phyloP scores from a whole-genome alignment of 305 asterid species.

The Solanum hybrid region DNA sequence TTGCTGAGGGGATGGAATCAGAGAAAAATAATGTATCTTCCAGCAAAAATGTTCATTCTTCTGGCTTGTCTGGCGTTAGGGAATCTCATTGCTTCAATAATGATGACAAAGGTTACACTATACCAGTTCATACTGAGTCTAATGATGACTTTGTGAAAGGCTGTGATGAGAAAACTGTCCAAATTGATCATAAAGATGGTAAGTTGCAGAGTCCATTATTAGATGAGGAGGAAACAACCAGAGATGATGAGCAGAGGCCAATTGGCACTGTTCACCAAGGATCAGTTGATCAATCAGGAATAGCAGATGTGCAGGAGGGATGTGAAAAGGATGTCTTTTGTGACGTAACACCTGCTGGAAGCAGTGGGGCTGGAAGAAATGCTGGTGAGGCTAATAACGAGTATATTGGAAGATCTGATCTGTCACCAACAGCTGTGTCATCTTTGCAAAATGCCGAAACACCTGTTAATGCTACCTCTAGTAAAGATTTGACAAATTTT shows the following conservation, averaged over 20 bases:
- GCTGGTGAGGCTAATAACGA: conserved; percentile 26
- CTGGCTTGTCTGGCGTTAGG: conserved; percentile 20
- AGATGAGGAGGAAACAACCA: conserved; percentile 23
- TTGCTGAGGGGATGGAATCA: conserved; percentile 20
- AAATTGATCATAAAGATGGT: conserved; percentile 19
- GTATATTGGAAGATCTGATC: conserved; percentile 23
- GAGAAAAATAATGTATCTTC: conserved; percentile 4
- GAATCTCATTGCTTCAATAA: background rate
- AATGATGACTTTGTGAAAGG: conserved; percentile 21
- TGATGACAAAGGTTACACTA: conserved; percentile 20
- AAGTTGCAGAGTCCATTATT: conserved; percentile 17
- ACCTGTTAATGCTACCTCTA: conserved; percentile 29
- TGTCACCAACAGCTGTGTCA: conserved; percentile 22
- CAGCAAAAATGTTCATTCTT: conserved; percentile 13
- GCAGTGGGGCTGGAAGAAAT: conserved; percentile 19
- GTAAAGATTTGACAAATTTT: conserved; percentile 34
- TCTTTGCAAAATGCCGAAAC: conserved; percentile 37
- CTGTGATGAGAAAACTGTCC: conserved; percentile 17
- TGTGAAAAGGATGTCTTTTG: conserved; percentile 21
- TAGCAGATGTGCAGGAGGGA: conserved; percentile 18
- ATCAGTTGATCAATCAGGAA: conserved; percentile 21
- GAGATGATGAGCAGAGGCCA: conserved; percentile 23
- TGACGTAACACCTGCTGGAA: conserved; percentile 25
- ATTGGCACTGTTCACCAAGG: conserved; percentile 20
- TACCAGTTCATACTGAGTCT: conserved; percentile 19